phyloP scores from a whole-genome alignment of 2,329 filamentous ascomycete genomes.

The Westerdykella ornata region DNA sequence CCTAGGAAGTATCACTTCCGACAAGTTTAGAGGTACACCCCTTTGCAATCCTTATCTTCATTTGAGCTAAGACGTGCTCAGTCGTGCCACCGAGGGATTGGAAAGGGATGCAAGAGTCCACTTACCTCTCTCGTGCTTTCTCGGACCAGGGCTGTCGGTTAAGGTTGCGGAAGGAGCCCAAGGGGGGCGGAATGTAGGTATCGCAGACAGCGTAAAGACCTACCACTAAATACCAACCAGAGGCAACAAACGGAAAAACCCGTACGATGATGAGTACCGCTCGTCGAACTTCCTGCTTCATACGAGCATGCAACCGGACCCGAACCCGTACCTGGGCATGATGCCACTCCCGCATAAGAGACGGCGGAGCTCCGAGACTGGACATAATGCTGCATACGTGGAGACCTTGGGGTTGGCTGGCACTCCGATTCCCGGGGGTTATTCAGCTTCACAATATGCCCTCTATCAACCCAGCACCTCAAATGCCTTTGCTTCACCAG shows the following conservation, averaged over 20 bases:
- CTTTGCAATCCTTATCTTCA: not conserved
- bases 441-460: not conserved
- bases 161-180: constrained; percentile 73
- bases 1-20: constrained; percentile 50
- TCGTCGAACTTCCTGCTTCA: not conserved
- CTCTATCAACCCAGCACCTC: not conserved
- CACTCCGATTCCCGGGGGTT: not conserved
- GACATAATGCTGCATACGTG: not conserved
- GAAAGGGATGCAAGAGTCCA: constrained; percentile 74
- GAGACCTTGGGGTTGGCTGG: not conserved
- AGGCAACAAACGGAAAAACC: constrained; percentile 20
- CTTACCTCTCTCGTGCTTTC: constrained; percentile 71
- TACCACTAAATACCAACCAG: constrained; percentile 4
- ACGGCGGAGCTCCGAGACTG: not conserved
- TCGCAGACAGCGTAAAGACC: not conserved
- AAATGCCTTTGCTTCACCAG: not conserved
- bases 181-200: constrained; percentile 32
- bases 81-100: constrained; percentile 59
- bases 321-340: not conserved
- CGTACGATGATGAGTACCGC: constrained; percentile 4
- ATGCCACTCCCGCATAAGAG: not conserved
- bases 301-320: not conserved
- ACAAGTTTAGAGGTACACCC: constrained; percentile 57
- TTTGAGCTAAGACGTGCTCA: constrained; percentile 10
- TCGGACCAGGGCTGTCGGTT: constrained; percentile 82